These are phyloP conservation scores for Trichoderma sp. DNA, from an alignment of 2,329 filamentous ascomycete species.

Conservation along the genomic window DNA sequence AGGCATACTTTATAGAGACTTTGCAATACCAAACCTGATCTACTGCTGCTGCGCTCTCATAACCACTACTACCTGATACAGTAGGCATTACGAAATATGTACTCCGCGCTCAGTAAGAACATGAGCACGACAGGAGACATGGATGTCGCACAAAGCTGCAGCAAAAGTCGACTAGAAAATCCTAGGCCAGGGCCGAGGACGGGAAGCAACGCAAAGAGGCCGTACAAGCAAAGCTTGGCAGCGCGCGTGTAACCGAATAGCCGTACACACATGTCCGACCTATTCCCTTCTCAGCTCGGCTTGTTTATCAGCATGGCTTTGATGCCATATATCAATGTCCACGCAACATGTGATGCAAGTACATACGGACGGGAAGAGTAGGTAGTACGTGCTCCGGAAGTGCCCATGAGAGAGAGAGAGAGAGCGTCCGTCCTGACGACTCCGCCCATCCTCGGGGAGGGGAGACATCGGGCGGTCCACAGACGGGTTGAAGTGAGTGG, in stretches of 20 bases:
- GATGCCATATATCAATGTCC: no score
- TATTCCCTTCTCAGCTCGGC: neutral
- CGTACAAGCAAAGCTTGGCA: neutral
- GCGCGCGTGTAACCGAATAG: neutral
- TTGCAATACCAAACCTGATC: neutral
- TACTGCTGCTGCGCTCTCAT: no score
- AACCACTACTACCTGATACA: neutral
- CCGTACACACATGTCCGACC: neutral
- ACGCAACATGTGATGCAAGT: no score
- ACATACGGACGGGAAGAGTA: no score
- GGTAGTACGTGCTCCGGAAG: no score
- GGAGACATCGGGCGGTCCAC: slow-evolving; percentile 17
- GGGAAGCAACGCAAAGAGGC: neutral
- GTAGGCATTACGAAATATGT: neutral
- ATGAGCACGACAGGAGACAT: neutral
- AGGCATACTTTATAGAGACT: neutral
- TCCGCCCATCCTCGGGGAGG: slow-evolving; percentile 9
- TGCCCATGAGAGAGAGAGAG: no score
- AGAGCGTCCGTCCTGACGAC: neutral
- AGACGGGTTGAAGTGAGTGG: slow-evolving; percentile 32
- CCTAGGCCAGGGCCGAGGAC: neutral
- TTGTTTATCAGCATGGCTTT: no score
- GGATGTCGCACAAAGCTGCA: slow-evolving; percentile 2
- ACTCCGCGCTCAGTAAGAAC: no score
- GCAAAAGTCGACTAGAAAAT: neutral